Conservation (phyloP, 164 flowering plant genomes). For the Liriodendron chinense region DNA sequence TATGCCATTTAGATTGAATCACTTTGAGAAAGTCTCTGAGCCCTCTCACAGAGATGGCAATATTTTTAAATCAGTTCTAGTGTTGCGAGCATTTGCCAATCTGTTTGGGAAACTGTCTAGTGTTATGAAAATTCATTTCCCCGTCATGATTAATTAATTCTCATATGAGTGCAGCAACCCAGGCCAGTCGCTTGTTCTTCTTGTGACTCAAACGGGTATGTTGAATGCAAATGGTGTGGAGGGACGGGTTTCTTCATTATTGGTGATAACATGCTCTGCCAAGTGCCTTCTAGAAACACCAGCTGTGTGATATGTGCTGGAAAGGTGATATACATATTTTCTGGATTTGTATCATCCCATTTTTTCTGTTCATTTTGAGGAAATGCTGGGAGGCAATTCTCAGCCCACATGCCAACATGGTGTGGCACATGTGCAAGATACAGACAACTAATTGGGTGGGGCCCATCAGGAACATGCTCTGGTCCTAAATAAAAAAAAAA, state of each 20-base stretch:
- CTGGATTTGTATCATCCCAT: not conserved
- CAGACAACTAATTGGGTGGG: too few species aligned
- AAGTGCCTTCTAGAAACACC: slow-evolving; percentile 82
- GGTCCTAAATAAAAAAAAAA: too few species aligned
- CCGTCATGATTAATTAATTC: not conserved
- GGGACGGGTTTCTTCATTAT: slow-evolving; percentile 95
- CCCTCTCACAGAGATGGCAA: not conserved
- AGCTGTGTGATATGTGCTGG: slow-evolving; percentile 88
- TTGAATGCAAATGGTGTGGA: slow-evolving; percentile 95
- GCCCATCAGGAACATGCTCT: too few species aligned
- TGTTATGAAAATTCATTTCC: not conserved
- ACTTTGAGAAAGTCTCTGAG: not conserved
- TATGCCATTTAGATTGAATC: not conserved
- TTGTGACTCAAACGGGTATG: slow-evolving; percentile 74
- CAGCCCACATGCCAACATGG: too few species aligned
- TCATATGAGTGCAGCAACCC: slow-evolving; percentile 67
- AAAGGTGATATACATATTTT: slow-evolving; percentile 45
- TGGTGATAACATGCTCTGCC: slow-evolving; percentile 94
- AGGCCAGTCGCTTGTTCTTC: slow-evolving; percentile 72
- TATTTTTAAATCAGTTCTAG: not conserved
- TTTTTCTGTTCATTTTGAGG: too few species aligned
- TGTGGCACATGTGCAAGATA: too few species aligned
- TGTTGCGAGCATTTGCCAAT: not conserved
- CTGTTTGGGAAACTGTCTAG: not conserved
- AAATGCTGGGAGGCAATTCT: too few species aligned